A percentile compares a stretch with the other conserved stretches of the same genome.
These are phyloP conservation scores for Gracilaria vermiculophylla DNA, from an alignment of 23 red algal genomes.

Conservation along the genomic window DNA sequence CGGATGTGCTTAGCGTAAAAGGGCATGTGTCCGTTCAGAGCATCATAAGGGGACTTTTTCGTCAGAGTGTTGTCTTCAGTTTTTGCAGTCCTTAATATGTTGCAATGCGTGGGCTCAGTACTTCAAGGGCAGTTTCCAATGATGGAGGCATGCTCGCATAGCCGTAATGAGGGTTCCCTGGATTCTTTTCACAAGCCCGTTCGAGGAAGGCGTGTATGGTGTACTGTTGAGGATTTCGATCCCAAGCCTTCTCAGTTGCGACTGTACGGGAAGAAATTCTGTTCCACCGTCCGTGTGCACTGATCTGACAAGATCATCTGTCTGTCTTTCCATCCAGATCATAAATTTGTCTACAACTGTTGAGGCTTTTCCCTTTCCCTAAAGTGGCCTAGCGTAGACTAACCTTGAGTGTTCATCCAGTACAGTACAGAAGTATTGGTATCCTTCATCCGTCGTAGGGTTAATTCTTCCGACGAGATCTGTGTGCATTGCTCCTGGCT, in stretches of 20 bases:
- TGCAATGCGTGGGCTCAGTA: constrained; percentile 15
- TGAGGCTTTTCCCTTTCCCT: constrained; percentile 4
- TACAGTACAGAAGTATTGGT: neutral
- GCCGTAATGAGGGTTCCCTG: neutral
- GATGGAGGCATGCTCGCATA: neutral
- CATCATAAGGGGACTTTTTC: neutral
- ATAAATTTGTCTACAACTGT: neutral
- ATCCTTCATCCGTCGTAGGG: neutral
- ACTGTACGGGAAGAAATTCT: neutral
- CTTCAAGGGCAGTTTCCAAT: neutral
- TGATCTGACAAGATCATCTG: neutral
- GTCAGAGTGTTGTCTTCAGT: neutral
- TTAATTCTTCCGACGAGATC: constrained; percentile 6
- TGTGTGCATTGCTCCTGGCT: neutral
- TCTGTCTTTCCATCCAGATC: constrained; percentile 4
- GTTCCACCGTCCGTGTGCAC: constrained; percentile 12
- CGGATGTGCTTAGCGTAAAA: constrained; percentile 1
- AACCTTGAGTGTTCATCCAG: constrained; percentile 10
- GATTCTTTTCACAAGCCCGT: constrained; percentile 5
- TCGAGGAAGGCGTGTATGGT: constrained; percentile 18
- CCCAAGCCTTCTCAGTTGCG: neutral
- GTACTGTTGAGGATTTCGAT: neutral
- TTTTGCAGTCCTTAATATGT: neutral
- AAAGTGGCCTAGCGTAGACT: neutral
- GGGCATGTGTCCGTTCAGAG: neutral